Conservation (phyloP, 2,329 filamentous ascomycete genomes). For the Rhexocercosporidium sp. region DNA sequence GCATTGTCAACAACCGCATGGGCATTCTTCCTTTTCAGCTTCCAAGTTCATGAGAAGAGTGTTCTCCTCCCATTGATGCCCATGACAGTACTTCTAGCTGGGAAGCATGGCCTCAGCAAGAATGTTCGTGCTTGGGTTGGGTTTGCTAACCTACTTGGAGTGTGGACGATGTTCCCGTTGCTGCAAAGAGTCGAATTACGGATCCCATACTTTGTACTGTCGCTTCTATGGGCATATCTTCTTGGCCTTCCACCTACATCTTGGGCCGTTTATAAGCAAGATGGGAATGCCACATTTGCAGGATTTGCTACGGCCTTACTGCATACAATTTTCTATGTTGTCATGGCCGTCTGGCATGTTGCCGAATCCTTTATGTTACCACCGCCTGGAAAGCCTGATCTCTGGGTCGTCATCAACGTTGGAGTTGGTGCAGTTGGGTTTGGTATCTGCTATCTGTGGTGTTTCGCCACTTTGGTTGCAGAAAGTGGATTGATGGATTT, state of each 20-base stretch:
- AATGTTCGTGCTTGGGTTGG: conserved; percentile 87
- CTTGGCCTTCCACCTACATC: conserved; percentile 84
- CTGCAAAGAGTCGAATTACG: conserved; percentile 82
- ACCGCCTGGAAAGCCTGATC: conserved; percentile 80
- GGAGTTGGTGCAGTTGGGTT: conserved; percentile 86
- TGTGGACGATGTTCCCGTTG: conserved; percentile 93
- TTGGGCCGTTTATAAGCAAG: conserved; percentile 68
- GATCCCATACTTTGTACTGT: conserved; percentile 84
- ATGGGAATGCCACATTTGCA: conserved; percentile 51
- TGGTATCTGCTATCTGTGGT: conserved; percentile 89
- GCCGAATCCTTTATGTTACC: conserved; percentile 71
- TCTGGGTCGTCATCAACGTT: conserved; percentile 94
- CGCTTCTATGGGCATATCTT: conserved; percentile 88
- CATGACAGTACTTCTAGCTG: conserved; percentile 86
- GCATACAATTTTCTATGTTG: conserved; percentile 76
- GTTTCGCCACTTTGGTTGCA: conserved; percentile 67
- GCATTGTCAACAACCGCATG: conserved; percentile 86
- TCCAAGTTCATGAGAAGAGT: conserved; percentile 98
- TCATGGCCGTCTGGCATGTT: conserved; percentile 83
- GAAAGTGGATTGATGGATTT: conserved; percentile 53
- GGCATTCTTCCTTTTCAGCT: conserved; percentile 98
- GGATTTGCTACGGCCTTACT: conserved; percentile 67
- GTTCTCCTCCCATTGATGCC: conserved; percentile 90
- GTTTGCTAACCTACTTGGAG: conserved; percentile 89
- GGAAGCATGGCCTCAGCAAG: conserved; percentile 76